Evolutionary conservation across 192 early-diverging fungal genomes (phyloP).

Genomic region (Dissophora globulifera): DNA sequence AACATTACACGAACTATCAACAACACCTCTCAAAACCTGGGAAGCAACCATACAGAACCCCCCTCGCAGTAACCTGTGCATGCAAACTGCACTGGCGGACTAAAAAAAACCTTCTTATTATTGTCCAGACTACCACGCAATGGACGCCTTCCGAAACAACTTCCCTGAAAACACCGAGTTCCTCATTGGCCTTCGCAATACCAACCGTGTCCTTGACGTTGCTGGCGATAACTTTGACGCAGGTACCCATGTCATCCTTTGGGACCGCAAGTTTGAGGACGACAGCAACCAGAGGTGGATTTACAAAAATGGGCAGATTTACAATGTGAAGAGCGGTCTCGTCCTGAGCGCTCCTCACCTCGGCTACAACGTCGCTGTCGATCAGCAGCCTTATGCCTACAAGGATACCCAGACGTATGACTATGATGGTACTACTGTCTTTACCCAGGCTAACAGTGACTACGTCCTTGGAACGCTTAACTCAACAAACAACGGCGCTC

Average conservation of each 20-base stretch:
- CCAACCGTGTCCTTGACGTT: slow-evolving; percentile 18
- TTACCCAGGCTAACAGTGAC: slow-evolving; percentile 3
- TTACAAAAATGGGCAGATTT: slow-evolving; percentile 9
- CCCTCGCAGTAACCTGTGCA: not conserved
- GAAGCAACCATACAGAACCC: not conserved
- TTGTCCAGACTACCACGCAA: not conserved
- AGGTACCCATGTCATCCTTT: slow-evolving; percentile 15
- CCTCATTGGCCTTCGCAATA: slow-evolving; percentile 14
- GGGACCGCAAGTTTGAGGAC: not conserved
- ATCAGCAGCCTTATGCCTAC: not conserved
- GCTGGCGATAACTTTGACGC: not conserved
- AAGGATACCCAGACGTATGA: slow-evolving; percentile 5
- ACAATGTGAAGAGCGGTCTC: slow-evolving; percentile 20
- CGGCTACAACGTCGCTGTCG: not conserved
- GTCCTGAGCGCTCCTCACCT: not conserved
- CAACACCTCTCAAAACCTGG: not conserved
- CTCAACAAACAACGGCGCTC: not conserved
- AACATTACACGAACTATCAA: not conserved
- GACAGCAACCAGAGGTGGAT: slow-evolving; percentile 23
- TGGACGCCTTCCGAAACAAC: slow-evolving; percentile 3
- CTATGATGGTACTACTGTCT: slow-evolving; percentile 19
- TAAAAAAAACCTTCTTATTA: not conserved
- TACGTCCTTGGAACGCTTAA: slow-evolving; percentile 5
- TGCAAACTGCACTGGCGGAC: too few species aligned
- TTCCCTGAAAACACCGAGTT: slow-evolving; percentile 6